Evolutionary conservation across 352 stramenopile genomes (phyloP).

Genomic region (Elongisporangium anandrum): DNA sequence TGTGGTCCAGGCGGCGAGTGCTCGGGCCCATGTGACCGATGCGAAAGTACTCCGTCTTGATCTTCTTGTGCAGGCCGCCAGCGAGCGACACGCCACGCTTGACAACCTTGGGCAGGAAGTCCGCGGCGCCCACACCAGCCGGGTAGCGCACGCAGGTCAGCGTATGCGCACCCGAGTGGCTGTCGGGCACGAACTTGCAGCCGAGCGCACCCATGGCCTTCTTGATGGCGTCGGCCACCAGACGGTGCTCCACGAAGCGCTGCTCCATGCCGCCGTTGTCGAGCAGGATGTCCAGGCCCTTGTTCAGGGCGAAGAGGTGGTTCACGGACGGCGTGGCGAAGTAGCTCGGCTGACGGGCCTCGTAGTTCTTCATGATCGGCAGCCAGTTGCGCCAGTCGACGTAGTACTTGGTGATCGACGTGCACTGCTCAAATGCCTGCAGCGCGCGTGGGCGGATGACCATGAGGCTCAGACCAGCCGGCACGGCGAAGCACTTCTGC

Average conservation of each 20-base stretch:
- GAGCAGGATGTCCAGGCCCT: constrained; percentile 57
- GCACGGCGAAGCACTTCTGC: constrained; percentile 75
- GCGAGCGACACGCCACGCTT: constrained; percentile 69
- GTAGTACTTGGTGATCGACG: constrained; percentile 59
- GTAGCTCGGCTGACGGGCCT: constrained; percentile 68
- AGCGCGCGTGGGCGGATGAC: constrained; percentile 66
- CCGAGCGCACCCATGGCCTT: constrained; percentile 60
- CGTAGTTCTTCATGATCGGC: constrained; percentile 84
- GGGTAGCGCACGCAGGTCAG: constrained; percentile 77
- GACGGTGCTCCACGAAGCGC: constrained; percentile 63
- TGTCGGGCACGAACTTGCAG: constrained; percentile 50
- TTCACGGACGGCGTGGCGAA: constrained; percentile 79
- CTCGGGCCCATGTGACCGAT: constrained; percentile 83
- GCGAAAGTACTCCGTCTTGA: constrained; percentile 84
- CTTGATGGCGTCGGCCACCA: constrained; percentile 60
- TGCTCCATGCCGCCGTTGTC: constrained; percentile 76
- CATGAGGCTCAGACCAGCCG: constrained; percentile 58
- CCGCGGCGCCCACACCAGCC: constrained; percentile 44
- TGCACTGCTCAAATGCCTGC: constrained; percentile 57
- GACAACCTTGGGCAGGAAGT: constrained; percentile 72
- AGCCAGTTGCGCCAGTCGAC: constrained; percentile 79
- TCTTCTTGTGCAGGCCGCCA: constrained; percentile 69
- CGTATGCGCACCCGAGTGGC: constrained; percentile 53
- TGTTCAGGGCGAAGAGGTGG: constrained; percentile 72
- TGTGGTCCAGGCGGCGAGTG: constrained; percentile 68